phyloP scores from a whole-genome alignment of 768 basidiomycete genomes.

The Tremella fuciformis region DNA sequence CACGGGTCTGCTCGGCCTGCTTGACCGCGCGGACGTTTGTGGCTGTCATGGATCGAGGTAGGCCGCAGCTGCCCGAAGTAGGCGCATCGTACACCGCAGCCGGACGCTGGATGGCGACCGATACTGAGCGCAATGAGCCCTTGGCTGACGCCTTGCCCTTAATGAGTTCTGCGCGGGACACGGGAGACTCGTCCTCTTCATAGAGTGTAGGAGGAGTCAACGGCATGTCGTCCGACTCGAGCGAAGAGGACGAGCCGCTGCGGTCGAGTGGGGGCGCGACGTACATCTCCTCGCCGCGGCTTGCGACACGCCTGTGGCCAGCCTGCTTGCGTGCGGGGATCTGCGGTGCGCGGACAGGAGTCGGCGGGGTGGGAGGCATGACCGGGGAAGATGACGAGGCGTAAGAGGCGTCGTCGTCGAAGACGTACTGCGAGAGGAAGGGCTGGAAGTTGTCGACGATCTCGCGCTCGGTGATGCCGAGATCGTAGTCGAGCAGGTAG shows the following conservation, averaged over 20 bases:
- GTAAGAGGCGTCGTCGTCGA: conserved; percentile 31
- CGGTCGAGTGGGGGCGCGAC: conserved; percentile 49
- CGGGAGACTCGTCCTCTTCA: conserved; percentile 12
- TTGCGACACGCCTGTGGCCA: conserved; percentile 33
- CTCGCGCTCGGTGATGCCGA: conserved; percentile 47
- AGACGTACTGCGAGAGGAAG: conserved; percentile 44
- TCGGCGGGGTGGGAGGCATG: conserved; percentile 33
- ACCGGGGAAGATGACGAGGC: conserved; percentile 37
- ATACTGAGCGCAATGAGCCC: conserved; percentile 20
- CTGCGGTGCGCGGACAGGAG: conserved; percentile 24
- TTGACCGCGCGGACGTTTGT: background rate
- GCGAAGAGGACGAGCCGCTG: conserved; percentile 48
- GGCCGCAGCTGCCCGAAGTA: conserved; percentile 15
- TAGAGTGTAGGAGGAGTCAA: conserved; percentile 26
- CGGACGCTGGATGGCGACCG: conserved; percentile 30
- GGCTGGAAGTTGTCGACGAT: conserved; percentile 49
- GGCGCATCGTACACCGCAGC: conserved; percentile 38
- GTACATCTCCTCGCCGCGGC: conserved; percentile 31
- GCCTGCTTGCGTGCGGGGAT: conserved; percentile 2
- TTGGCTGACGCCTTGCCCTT: background rate
- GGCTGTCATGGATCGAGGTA: conserved; percentile 35
- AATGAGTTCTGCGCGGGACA: conserved; percentile 14
- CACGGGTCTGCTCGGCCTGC: background rate
- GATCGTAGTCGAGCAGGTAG: conserved; percentile 68
- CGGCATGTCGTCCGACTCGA: conserved; percentile 47